Base-by-base conservation (phyloP, 441 rosid genomes). In the Populus hybrid region DNA sequence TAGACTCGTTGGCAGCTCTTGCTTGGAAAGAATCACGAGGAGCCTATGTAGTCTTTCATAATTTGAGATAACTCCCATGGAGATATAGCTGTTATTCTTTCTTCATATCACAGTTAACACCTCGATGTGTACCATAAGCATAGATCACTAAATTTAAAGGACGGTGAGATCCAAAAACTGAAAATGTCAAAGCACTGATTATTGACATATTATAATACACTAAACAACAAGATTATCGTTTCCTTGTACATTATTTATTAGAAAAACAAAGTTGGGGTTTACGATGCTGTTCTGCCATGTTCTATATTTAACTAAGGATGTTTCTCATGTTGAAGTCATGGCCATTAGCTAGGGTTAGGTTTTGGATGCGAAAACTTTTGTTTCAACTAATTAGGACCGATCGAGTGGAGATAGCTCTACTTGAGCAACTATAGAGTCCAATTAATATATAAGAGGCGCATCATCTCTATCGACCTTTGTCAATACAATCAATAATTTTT, bases 11-110 rank as follows among this genome's bases (percentile, higher is more conserved):
- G 40, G 40, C 20, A 28, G 9, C 80, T 85, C 77, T 75, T 35
- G 77, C 84, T 87, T 82, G 84, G 84, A 24, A 84, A 83, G 83
- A 79, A 80, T 83, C 88, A 80, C 53, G 79, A 65, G 74, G 77
- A 76, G 76, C 72, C 75, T 77, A 59, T 23, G 79, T 80, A 86
- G 82, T 10, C 68, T 26, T 82, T 87, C 79, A 89, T 85, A 84
- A 86, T 84, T 86, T 82, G 74, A 74, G 81, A 70, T 14, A 46
- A 66, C 75, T 81, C 83, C 86, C 81, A 73, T 73, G 63, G 75
- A 10, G 16, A 65, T 8, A 1, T 8, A 1, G 5, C 30, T 65
- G 26, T 65, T 1, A 10, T 65, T 14, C 20, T 14, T 46, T 46
- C 18, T 46, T 46, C 57, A 14, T 4, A 46, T 14, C 57, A 14